Percentiles rank a stretch among this genome's conserved stretches.
Conservation (phyloP, 225 moss, liverwort and hornwort species). For the Bryum argenteum region DNA sequence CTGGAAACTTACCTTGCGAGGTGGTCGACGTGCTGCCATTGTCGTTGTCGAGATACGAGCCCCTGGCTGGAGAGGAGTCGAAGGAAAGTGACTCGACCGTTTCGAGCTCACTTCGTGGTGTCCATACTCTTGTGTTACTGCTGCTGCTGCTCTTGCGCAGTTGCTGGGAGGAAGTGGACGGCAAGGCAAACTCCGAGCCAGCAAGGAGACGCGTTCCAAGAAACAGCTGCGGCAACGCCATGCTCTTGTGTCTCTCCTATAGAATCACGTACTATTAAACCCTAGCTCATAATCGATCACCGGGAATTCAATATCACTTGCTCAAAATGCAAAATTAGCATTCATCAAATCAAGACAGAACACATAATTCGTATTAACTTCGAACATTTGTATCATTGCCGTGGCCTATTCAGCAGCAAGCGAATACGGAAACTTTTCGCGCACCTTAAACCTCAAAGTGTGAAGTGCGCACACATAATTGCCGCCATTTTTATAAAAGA, state of each 20-base stretch:
- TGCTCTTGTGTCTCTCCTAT: constrained; percentile 50
- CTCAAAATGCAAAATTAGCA: background rate
- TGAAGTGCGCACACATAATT: too few species aligned
- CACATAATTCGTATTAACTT: too few species aligned
- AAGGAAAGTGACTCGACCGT: constrained; percentile 25
- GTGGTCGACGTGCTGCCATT: constrained; percentile 19
- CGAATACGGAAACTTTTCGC: background rate
- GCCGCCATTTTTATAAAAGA: too few species aligned
- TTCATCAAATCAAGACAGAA: constrained; percentile 9
- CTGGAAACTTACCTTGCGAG: constrained; percentile 27
- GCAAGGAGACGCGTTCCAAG: constrained; percentile 40
- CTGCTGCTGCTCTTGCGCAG: constrained; percentile 29
- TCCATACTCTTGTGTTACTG: constrained; percentile 15
- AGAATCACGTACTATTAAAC: constrained; percentile 22
- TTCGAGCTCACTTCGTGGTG: constrained; percentile 39
- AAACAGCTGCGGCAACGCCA: constrained; percentile 54
- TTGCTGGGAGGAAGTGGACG: constrained; percentile 28
- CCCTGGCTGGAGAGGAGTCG: constrained; percentile 25
- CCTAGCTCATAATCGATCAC: background rate
- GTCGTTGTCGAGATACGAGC: constrained; percentile 14
- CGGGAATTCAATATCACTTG: background rate
- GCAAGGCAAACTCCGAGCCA: constrained; percentile 35
- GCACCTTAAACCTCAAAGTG: too few species aligned
- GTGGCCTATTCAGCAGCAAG: too few species aligned
- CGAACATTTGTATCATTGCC: too few species aligned